These are phyloP conservation scores for Colletotrichum theobromicola DNA, from an alignment of 2,329 filamentous ascomycete genomes.

Conservation along the genomic window DNA sequence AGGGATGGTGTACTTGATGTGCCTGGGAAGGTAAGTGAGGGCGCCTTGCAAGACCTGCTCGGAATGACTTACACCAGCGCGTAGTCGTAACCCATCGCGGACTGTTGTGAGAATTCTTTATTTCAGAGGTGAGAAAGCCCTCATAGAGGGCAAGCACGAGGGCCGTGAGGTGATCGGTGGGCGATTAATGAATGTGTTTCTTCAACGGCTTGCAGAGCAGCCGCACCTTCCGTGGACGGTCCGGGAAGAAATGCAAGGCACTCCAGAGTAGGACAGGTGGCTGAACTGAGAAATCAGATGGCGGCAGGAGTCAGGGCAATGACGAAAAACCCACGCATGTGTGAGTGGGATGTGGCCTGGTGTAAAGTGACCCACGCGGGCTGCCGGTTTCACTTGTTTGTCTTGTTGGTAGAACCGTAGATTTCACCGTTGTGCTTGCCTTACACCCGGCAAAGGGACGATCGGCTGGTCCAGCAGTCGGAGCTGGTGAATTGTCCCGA, in stretches of 20 bases:
- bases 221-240: not conserved
- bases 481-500: not conserved
- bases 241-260: not conserved
- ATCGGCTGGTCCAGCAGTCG: not conserved
- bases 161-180: not conserved
- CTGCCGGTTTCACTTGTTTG: not conserved
- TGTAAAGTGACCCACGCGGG: not conserved
- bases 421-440: not conserved
- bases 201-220: not conserved
- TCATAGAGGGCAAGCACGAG: not conserved
- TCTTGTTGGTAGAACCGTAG: not conserved
- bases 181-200: not conserved
- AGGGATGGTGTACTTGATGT: conserved; percentile 72
- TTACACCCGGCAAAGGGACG: not conserved
- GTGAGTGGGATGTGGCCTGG: not conserved
- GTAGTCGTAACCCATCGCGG: conserved; percentile 64
- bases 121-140: not conserved
- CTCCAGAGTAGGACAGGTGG: not conserved
- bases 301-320: not conserved
- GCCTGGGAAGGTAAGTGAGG: conserved; percentile 42
- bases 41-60: no score
- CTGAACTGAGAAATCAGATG: not conserved
- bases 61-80: conserved; percentile 60
- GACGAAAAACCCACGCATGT: not conserved
- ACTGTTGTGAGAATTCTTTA: not conserved